Evolutionary conservation across 495 filamentous ascomycete species (phyloP).

Genomic region (Neurospora sp.): DNA sequence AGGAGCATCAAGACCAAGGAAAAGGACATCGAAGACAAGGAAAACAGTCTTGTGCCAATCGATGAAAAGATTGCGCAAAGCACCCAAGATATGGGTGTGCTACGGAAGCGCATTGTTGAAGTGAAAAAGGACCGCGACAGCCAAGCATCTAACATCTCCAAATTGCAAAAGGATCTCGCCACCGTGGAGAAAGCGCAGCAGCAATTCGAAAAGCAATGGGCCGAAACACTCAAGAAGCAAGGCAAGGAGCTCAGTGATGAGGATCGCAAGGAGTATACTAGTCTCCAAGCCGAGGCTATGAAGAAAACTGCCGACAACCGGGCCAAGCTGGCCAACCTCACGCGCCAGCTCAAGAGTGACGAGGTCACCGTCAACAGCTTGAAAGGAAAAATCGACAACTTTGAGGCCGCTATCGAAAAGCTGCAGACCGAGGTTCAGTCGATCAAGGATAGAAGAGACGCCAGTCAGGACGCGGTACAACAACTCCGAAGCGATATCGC

Average conservation of each 20-base stretch:
- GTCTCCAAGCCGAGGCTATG: constrained; percentile 75
- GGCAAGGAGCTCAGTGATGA: constrained; percentile 75
- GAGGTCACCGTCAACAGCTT: constrained; percentile 78
- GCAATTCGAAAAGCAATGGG: constrained; percentile 81
- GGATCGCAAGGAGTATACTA: constrained; percentile 84
- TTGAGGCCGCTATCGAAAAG: constrained; percentile 60
- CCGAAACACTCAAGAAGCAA: constrained; percentile 69
- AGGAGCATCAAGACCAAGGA: constrained; percentile 73
- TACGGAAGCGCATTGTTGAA: constrained; percentile 53
- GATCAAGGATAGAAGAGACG: constrained; percentile 55
- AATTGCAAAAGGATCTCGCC: constrained; percentile 66
- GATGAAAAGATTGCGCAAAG: constrained; percentile 89
- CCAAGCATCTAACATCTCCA: constrained; percentile 53
- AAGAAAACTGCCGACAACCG: constrained; percentile 73
- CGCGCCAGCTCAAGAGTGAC: constrained; percentile 78
- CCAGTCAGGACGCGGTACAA: constrained; percentile 49
- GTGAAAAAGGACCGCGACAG: constrained; percentile 66
- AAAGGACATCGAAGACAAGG: constrained; percentile 76
- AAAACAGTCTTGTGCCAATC: constrained; percentile 77
- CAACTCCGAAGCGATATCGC: constrained; percentile 68
- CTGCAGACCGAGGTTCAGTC: constrained; percentile 60
- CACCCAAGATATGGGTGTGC: constrained; percentile 53
- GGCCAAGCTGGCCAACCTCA: constrained; percentile 70
- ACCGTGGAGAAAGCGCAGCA: constrained; percentile 84
- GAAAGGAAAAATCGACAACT: constrained; percentile 71